Percentiles rank a stretch among this genome's conserved stretches.
Conservation (phyloP, 1,139 yeast genomes). For the Arxiozyma slooffiae region DNA sequence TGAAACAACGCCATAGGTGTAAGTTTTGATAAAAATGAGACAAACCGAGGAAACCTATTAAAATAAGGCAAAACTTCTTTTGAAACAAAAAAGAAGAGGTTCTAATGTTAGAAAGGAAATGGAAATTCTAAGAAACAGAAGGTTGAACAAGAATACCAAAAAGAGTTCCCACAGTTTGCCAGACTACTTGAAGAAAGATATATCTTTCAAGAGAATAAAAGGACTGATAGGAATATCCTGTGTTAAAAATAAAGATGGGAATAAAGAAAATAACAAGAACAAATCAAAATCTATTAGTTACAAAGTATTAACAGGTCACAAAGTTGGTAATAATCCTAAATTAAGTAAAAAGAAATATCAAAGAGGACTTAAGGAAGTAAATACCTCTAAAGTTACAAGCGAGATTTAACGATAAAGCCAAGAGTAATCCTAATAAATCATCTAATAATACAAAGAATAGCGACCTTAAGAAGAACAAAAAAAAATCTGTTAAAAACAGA, state of each 20-base stretch:
- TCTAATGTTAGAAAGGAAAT: conserved; percentile 44
- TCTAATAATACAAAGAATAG: no score
- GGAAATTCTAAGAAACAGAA: conserved; percentile 56
- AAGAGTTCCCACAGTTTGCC: conserved; percentile 52
- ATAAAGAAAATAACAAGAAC: neutral
- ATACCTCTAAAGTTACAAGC: neutral
- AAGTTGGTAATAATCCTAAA: conserved; percentile 1
- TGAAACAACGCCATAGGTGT: conserved; percentile 14
- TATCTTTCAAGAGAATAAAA: conserved; percentile 38
- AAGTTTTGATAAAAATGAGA: conserved; percentile 36
- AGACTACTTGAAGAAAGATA: conserved; percentile 53
- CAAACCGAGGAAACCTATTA: conserved; percentile 47
- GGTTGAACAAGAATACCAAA: conserved; percentile 81
- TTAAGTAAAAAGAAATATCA: conserved; percentile 2
- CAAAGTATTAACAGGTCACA: neutral
- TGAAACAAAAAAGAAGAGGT: conserved; percentile 42
- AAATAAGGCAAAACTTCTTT: conserved; percentile 46
- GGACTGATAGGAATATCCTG: conserved; percentile 24
- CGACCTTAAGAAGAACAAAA: neutral
- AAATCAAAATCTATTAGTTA: neutral
- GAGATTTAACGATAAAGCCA: neutral
- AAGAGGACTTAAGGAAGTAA: conserved; percentile 1
- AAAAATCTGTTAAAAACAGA: neutral
- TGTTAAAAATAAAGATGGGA: conserved; percentile 18
- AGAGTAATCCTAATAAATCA: neutral